Conservation (phyloP, 305 asterid species). For the Ilex paraguariensis region DNA sequence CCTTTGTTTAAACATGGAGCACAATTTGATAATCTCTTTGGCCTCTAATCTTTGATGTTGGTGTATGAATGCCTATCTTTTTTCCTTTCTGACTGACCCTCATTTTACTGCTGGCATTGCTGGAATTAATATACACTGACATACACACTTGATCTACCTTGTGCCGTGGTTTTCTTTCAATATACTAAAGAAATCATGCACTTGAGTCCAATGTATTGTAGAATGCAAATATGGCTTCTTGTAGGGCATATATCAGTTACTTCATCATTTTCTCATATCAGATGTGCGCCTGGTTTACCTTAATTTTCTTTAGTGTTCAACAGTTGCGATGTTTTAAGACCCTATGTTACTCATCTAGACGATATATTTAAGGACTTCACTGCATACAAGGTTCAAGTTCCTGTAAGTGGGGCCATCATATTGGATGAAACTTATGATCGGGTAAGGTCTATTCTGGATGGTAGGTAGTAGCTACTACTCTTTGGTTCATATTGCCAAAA, state of each 20-base stretch:
- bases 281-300: no score
- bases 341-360: constrained; percentile 87
- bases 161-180: no score
- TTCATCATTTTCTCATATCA: no score
- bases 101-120: no score
- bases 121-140: neutral
- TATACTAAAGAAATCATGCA: no score
- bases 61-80: neutral
- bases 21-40: no score
- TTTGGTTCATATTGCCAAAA: neutral
- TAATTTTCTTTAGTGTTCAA: constrained; percentile 55
- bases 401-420: constrained; percentile 95
- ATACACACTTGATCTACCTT: neutral
- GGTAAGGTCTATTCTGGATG: constrained; percentile 38
- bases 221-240: no score
- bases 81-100: neutral
- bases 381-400: constrained; percentile 94
- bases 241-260: no score
- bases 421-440: constrained; percentile 88
- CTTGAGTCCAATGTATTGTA: no score
- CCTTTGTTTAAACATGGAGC: neutral
- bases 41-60: no score
- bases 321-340: constrained; percentile 92
- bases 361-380: constrained; percentile 97
- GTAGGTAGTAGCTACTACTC: neutral